Conservation (phyloP, 2,329 filamentous ascomycete genomes). For the Daldinia sp. region DNA sequence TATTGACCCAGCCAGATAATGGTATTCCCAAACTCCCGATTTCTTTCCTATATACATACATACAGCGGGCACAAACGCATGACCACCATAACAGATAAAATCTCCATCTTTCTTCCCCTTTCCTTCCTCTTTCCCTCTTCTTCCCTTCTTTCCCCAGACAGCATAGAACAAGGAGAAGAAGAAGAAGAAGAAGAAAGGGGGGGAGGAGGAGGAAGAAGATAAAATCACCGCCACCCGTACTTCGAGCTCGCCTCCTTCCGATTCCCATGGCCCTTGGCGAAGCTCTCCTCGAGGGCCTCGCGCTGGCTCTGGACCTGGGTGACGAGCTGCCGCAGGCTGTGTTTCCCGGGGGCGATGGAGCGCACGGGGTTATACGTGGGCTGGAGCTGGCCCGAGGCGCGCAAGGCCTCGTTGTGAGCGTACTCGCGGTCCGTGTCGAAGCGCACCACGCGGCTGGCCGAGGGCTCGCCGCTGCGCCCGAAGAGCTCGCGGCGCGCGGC, state of each 20-base stretch:
- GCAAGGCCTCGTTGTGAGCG: conserved; percentile 81
- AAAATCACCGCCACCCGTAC: conserved; percentile 78
- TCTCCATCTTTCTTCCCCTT: background rate
- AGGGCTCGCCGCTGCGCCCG: conserved; percentile 68
- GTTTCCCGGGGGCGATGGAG: conserved; percentile 86
- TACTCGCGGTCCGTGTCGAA: conserved; percentile 95
- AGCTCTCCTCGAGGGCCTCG: conserved; percentile 91
- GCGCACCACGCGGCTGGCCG: conserved; percentile 71
- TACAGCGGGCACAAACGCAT: background rate
- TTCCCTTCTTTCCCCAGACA: no score
- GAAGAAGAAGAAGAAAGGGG: background rate
- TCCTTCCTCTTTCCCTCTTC: background rate
- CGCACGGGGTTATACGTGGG: conserved; percentile 85
- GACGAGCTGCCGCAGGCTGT: conserved; percentile 88
- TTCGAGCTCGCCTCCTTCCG: conserved; percentile 83
- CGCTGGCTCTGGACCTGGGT: conserved; percentile 84
- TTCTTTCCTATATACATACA: background rate
- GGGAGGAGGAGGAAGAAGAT: background rate
- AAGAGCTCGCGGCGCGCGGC: conserved; percentile 86
- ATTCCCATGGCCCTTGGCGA: conserved; percentile 82
- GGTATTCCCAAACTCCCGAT: background rate
- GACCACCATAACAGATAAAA: no score
- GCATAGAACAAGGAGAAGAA: no score
- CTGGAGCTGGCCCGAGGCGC: conserved; percentile 73
- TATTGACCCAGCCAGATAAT: background rate